Evolutionary conservation across 371 early-diverging fungal species (phyloP).

Genomic region (Rhizopus delemar): DNA sequence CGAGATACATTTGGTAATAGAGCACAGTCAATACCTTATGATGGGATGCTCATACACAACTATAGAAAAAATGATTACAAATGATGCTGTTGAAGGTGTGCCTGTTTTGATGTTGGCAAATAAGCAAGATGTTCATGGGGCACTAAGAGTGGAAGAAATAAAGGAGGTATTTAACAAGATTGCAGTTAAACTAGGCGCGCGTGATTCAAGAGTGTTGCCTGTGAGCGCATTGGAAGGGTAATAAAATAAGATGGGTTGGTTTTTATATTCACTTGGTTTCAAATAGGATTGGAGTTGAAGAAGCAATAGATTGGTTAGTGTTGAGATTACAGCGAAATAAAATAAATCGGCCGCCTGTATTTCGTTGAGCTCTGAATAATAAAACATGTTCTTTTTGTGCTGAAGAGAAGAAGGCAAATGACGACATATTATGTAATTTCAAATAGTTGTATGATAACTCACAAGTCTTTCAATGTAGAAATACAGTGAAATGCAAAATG

Average conservation of each 20-base stretch:
- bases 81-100: slow-evolving; percentile 79
- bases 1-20: slow-evolving; percentile 74
- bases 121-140: slow-evolving; percentile 82
- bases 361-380: slow-evolving; percentile 30
- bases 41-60: neutral
- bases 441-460: no score
- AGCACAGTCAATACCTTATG: neutral
- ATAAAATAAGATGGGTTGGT: neutral
- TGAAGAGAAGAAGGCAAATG: slow-evolving; percentile 1
- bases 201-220: slow-evolving; percentile 70
- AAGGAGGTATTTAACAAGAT: slow-evolving; percentile 92
- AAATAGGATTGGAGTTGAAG: slow-evolving; percentile 75
- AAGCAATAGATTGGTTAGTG: slow-evolving; percentile 85
- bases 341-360: slow-evolving; percentile 76
- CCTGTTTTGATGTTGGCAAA: slow-evolving; percentile 94
- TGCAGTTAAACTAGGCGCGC: slow-evolving; percentile 76
- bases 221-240: slow-evolving; percentile 86
- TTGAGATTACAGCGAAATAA: slow-evolving; percentile 78
- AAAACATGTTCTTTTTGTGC: no score
- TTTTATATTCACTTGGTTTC: neutral
- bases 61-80: slow-evolving; percentile 72
- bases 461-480: no score
- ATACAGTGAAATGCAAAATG: no score
- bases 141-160: slow-evolving; percentile 79
- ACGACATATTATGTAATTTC: neutral